These are phyloP conservation scores for Cercis canadensis DNA, from an alignment of 306 rosid genomes.

Conservation along the genomic window DNA sequence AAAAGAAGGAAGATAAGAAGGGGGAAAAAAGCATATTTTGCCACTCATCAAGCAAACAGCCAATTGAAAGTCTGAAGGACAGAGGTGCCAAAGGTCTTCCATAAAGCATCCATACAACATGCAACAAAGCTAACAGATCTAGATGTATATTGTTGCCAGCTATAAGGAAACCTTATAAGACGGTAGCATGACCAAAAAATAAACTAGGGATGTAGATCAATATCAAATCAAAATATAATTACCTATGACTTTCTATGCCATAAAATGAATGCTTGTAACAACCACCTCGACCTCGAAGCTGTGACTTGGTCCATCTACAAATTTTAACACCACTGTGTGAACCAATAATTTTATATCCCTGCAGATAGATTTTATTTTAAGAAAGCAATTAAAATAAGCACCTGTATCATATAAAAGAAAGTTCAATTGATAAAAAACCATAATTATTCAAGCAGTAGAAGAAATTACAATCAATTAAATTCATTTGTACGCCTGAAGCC, in stretches of 20 bases:
- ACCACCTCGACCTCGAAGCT: constrained; percentile 98
- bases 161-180: not conserved
- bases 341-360: constrained; percentile 94
- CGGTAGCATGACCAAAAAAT: not conserved
- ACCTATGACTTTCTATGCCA: constrained; percentile 99
- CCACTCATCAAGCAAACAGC: not conserved
- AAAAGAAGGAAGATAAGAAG: not conserved
- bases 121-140: not conserved
- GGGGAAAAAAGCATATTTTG: no score
- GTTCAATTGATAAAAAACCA: constrained; percentile 27
- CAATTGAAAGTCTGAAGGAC: not conserved
- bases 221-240: constrained; percentile 19
- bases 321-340: constrained; percentile 96
- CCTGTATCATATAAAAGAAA: constrained; percentile 24
- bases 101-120: not conserved
- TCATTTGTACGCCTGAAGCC: not conserved
- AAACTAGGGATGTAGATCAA: not conserved
- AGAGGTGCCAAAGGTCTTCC: not conserved
- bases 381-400: constrained; percentile 21
- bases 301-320: constrained; percentile 99
- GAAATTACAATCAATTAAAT: not conserved
- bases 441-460: constrained; percentile 1
- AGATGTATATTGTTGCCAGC: constrained; percentile 15
- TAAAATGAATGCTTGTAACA: constrained; percentile 99
- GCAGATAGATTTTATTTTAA: constrained; percentile 45